Conservation (phyloP, 2,329 filamentous ascomycete species). For the Fusarium nisikadoi region DNA sequence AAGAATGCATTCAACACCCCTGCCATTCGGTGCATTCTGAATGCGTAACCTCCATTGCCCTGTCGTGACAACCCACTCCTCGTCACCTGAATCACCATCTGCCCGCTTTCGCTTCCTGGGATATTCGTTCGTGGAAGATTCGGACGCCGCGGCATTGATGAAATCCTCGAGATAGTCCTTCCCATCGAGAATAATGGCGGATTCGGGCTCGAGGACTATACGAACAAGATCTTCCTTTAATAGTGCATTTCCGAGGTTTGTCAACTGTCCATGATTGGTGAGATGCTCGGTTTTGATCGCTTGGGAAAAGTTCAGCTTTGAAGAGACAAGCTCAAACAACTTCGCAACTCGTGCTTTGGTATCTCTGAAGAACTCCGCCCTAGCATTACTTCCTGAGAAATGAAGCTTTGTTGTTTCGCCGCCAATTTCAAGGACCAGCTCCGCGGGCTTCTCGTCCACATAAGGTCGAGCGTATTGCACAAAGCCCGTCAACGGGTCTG, state of each 20-base stretch:
- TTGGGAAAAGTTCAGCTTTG: constrained; percentile 77
- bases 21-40: constrained; percentile 61
- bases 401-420: constrained; percentile 71
- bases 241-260: constrained; percentile 75
- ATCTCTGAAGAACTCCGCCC: constrained; percentile 79
- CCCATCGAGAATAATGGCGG: constrained; percentile 69
- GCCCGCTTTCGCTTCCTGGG: constrained; percentile 59
- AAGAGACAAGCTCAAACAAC: constrained; percentile 82
- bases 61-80: constrained; percentile 71
- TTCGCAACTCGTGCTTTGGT: constrained; percentile 76
- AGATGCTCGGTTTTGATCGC: constrained; percentile 59
- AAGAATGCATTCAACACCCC: constrained; percentile 75
- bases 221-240: constrained; percentile 77
- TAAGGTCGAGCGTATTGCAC: constrained; percentile 87
- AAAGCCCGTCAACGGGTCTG: constrained; percentile 56
- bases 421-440: constrained; percentile 84
- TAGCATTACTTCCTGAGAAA: constrained; percentile 51
- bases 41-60: constrained; percentile 80
- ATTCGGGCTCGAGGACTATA: constrained; percentile 69
- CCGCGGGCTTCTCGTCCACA: constrained; percentile 77
- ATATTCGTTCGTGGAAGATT: constrained; percentile 47
- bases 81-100: constrained; percentile 49
- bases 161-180: constrained; percentile 52
- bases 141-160: constrained; percentile 42
- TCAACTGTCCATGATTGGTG: constrained; percentile 65